These are phyloP conservation scores for Saccharomycopsis sp. DNA, from an alignment of 805 yeast species.

Conservation along the genomic window DNA sequence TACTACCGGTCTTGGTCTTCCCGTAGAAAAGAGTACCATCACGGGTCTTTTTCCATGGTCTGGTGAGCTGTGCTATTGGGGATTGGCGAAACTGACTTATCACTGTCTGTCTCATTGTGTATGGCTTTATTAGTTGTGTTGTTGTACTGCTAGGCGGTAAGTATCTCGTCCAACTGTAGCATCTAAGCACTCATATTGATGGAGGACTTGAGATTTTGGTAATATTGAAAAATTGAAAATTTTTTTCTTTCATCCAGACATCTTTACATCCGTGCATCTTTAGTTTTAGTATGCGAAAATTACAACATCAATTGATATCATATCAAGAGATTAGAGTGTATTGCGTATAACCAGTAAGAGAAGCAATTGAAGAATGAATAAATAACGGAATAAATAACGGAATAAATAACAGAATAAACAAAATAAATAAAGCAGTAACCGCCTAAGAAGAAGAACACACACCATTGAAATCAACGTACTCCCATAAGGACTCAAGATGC, in stretches of 20 bases:
- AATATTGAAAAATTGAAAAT: not conserved
- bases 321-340: too few relatives aligned
- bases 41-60: conserved; percentile 85
- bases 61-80: conserved; percentile 43
- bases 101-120: conserved; percentile 44
- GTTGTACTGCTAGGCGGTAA: too few relatives aligned
- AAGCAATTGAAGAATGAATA: too few relatives aligned
- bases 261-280: not conserved
- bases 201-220: not conserved
- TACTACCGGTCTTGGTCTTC: conserved; percentile 66
- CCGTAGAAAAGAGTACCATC: conserved; percentile 88
- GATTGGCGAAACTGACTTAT: conserved; percentile 43
- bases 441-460: not conserved
- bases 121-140: too few relatives aligned
- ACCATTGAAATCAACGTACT: conserved; percentile 5
- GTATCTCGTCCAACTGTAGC: too few relatives aligned
- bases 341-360: too few relatives aligned
- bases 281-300: too few relatives aligned
- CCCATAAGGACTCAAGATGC: conserved; percentile 17
- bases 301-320: too few relatives aligned
- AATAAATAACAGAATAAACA: not conserved
- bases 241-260: not conserved
- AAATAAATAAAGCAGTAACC: not conserved
- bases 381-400: not conserved
- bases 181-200: not conserved